Percentiles rank a stretch among this genome's conserved stretches.
phyloP scores from a whole-genome alignment of 225 moss, liverwort and hornwort genomes.

The Polytrichum formosum region DNA sequence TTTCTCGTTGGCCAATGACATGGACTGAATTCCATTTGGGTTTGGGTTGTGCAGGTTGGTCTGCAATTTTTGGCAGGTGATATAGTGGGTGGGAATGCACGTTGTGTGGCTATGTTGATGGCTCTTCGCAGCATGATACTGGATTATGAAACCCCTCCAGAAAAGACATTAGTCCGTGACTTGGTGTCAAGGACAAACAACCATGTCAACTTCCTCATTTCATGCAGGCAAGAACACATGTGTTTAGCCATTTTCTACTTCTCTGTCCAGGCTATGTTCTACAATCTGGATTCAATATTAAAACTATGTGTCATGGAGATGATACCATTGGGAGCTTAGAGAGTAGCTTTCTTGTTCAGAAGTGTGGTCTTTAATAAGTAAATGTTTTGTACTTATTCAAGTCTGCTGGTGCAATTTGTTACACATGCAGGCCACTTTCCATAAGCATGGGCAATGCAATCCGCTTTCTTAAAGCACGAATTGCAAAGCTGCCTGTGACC shows the following conservation, averaged over 20 bases:
- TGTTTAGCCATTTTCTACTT: no score
- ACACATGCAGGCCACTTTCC: constrained; percentile 72
- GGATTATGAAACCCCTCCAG: constrained; percentile 82
- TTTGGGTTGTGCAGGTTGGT: constrained; percentile 51
- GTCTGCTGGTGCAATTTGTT: background rate
- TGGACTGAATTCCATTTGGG: no score
- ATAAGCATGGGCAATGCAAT: constrained; percentile 98
- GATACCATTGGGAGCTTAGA: no score
- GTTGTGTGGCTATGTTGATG: constrained; percentile 87
- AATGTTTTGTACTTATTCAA: no score
- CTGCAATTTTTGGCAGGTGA: constrained; percentile 84
- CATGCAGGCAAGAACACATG: constrained; percentile 50
- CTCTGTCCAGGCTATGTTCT: no score
- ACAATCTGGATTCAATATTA: no score
- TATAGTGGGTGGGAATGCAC: constrained; percentile 85
- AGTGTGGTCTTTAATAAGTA: no score
- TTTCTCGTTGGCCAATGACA: no score
- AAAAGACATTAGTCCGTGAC: constrained; percentile 78
- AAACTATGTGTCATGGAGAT: no score
- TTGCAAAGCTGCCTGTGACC: constrained; percentile 52
- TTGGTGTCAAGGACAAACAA: constrained; percentile 84
- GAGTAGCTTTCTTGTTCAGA: no score
- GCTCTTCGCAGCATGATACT: constrained; percentile 85
- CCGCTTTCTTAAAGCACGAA: constrained; percentile 79
- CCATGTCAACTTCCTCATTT: constrained; percentile 86